Evolutionary conservation across 1,284 basidiomycete species (phyloP).

Genomic region (Abortiporus biennis): DNA sequence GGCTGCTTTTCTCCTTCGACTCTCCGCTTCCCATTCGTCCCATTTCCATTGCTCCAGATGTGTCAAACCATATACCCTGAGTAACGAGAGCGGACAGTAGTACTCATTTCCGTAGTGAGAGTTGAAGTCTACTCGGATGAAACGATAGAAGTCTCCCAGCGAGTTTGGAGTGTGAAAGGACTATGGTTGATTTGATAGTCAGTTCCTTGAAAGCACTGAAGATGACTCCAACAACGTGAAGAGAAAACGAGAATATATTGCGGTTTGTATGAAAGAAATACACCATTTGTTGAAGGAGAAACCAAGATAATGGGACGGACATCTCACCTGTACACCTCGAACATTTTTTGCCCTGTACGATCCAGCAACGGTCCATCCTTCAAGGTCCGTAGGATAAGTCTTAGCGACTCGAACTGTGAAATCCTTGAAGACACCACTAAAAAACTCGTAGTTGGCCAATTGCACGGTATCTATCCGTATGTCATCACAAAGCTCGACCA

Average conservation of each 20-base stretch:
- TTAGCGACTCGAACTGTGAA: conserved; percentile 85
- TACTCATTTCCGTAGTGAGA: conserved; percentile 94
- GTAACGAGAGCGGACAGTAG: conserved; percentile 91
- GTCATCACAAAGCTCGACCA: conserved; percentile 96
- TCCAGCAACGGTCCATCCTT: conserved; percentile 69
- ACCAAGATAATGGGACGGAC: conserved; percentile 1
- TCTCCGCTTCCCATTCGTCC: conserved; percentile 73
- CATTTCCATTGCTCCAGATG: conserved; percentile 96
- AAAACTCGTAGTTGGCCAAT: conserved; percentile 97
- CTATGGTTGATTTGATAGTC: conserved; percentile 33
- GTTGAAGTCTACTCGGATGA: conserved; percentile 91
- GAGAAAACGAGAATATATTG: background rate
- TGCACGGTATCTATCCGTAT: conserved; percentile 95
- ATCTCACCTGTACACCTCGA: conserved; percentile 83
- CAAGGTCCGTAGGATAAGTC: conserved; percentile 56
- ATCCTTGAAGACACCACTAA: conserved; percentile 94
- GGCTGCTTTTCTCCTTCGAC: conserved; percentile 34
- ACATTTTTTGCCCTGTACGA: conserved; percentile 85
- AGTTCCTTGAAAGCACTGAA: background rate
- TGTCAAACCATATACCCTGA: conserved; percentile 93
- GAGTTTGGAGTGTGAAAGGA: conserved; percentile 72
- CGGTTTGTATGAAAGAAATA: background rate
- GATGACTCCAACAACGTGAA: background rate
- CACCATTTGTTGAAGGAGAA: background rate
- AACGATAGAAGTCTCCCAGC: conserved; percentile 83